Evolutionary conservation across 2,329 filamentous ascomycete genomes (phyloP), one percentile per base, ranked within the genome.

Genomic region (Colletotrichum zoysiae): DNA sequence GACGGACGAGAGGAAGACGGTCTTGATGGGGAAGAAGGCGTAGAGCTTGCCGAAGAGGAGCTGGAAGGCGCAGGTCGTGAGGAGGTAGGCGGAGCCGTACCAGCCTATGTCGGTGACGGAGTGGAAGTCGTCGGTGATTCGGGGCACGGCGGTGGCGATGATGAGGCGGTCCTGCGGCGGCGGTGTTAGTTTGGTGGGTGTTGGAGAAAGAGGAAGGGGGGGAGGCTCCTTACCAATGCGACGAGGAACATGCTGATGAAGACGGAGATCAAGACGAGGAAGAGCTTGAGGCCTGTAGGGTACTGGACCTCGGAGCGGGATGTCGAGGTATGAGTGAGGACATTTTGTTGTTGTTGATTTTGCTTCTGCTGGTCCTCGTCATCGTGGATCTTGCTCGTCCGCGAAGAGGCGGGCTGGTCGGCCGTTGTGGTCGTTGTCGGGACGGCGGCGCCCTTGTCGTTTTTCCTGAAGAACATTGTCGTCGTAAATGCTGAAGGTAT

Each of bases 111-210:
- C 78, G 16, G 73, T 73, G 23, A 76, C 73, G 9, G 76, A 77
- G 61, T 77, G 75, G 56, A 79, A 79, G 23, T 77, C 76, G 72
- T 80, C 76, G 1, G 79, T 80, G 66, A 81, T 81, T 62, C 73
- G 74, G 14, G 79, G 78, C 8, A 80, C 76, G 8, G 78, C 78
- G 0, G 82, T 84, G 4, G 82, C 83, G 50, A 85, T 79, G 68
- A 85, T 84, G 5, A 82, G 83, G 78, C 83, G 81, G 71, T 67
- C 69, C 58, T 63, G 18, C 0, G 30, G 64, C 16, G 14, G 18
- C 3, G 51, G 59, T 35, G 38, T 55, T 38, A 71, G 67, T 26
- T 20, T 35, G 14, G 3, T 6, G 16, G 8, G 2, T 2, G 4
- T n/a, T 35, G 7, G 44, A 16, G 6, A 11, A 23, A 7, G 62